These are phyloP conservation scores for Malassezia dermatis DNA, from an alignment of 1,284 basidiomycete species.

Conservation along the genomic window DNA sequence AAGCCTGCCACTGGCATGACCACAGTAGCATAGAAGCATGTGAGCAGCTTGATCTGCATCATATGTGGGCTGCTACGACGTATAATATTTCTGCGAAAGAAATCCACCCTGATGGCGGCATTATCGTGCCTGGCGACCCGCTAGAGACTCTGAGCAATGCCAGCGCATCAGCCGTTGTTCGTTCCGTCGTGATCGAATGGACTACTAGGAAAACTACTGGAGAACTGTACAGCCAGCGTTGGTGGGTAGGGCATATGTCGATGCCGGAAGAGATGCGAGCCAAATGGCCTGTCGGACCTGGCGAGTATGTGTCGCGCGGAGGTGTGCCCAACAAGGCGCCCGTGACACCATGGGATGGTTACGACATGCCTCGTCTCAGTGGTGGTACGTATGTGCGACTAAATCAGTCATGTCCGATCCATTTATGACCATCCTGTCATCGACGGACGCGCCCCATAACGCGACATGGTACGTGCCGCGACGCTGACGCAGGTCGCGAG, in stretches of 20 bases:
- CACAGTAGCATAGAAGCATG: conserved; percentile 7
- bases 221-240: conserved; percentile 1
- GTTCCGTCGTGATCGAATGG: background rate
- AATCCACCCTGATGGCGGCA: background rate
- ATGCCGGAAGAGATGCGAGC: conserved; percentile 19
- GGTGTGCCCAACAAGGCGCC: conserved; percentile 18
- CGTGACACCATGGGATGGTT: conserved; percentile 19
- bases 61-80: background rate
- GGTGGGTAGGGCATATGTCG: conserved; percentile 31
- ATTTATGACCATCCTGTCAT: conserved; percentile 20
- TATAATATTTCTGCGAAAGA: background rate
- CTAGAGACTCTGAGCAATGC: background rate
- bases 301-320: conserved; percentile 10
- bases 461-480: background rate
- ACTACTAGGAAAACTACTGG: background rate
- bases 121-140: background rate
- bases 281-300: conserved; percentile 24
- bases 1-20: background rate
- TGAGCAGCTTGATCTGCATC: background rate
- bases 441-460: background rate
- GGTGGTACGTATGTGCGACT: conserved; percentile 6
- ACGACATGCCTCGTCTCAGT: conserved; percentile 26
- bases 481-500: background rate
- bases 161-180: background rate
- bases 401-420: conserved; percentile 27